Evolutionary conservation across 495 filamentous ascomycete genomes (phyloP).

Genomic region (Neurospora intermedia): DNA sequence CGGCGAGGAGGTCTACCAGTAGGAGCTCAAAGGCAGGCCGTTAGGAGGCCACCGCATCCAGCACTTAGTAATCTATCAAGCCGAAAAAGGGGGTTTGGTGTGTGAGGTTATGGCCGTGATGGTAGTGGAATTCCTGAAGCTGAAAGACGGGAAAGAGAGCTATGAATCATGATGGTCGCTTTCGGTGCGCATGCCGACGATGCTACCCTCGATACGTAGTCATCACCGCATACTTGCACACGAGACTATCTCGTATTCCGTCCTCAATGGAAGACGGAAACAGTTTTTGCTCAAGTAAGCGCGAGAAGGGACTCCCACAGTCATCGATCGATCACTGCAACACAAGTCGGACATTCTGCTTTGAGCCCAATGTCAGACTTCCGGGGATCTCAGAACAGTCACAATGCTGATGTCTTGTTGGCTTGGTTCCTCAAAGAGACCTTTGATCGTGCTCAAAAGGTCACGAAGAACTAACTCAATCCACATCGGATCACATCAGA

Average conservation of each 20-base stretch:
- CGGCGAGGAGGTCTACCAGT: conserved; percentile 3
- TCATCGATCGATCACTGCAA: background rate
- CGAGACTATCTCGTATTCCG: background rate
- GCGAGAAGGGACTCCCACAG: background rate
- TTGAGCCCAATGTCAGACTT: background rate
- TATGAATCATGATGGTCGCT: background rate
- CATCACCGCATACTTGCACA: background rate
- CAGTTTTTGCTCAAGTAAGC: background rate
- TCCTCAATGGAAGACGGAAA: background rate
- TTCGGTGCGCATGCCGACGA: background rate
- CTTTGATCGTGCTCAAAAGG: background rate
- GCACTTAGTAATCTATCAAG: conserved; percentile 12
- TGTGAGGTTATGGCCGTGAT: background rate
- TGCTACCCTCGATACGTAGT: background rate
- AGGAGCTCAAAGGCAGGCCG: conserved; percentile 7
- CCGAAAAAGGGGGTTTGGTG: background rate
- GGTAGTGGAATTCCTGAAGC: background rate
- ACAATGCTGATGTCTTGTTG: background rate
- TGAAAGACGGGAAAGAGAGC: background rate
- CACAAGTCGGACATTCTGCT: background rate
- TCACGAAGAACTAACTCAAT: background rate
- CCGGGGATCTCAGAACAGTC: background rate
- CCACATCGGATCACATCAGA: background rate
- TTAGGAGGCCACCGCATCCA: conserved; percentile 8
- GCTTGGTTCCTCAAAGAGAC: background rate